These are phyloP conservation scores for Sporothrix pallida DNA, from an alignment of 2,329 filamentous ascomycete species.

Conservation along the genomic window DNA sequence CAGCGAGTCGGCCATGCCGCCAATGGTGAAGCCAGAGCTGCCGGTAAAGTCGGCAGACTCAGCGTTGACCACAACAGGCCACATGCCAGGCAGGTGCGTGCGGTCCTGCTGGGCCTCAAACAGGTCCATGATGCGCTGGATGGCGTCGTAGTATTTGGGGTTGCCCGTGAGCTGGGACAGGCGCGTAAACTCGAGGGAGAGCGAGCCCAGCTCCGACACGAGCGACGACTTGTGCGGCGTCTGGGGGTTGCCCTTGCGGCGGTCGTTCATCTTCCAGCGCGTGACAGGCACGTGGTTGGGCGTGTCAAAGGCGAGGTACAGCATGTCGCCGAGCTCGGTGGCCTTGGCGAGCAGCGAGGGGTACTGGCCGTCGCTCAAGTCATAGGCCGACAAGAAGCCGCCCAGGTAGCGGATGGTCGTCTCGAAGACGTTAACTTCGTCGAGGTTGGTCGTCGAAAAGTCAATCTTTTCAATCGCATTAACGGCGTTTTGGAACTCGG, in stretches of 20 bases:
- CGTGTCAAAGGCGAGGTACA: constrained; percentile 71
- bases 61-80: constrained; percentile 62
- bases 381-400: constrained; percentile 43
- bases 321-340: constrained; percentile 66
- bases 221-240: constrained; percentile 46
- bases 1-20: constrained; percentile 62
- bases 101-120: constrained; percentile 59
- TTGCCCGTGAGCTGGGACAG: constrained; percentile 67
- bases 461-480: constrained; percentile 63
- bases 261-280: constrained; percentile 28
- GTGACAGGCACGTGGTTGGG: constrained; percentile 66
- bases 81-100: constrained; percentile 66
- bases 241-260: constrained; percentile 40
- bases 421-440: constrained; percentile 58
- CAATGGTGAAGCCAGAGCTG: constrained; percentile 61
- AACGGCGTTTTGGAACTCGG: constrained; percentile 70
- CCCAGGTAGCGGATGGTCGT: constrained; percentile 46
- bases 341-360: constrained; percentile 65
- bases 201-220: constrained; percentile 62
- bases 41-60: constrained; percentile 62
- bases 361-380: constrained; percentile 56
- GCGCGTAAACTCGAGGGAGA: constrained; percentile 70
- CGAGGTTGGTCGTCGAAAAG: constrained; percentile 59
- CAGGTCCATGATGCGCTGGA: constrained; percentile 61
- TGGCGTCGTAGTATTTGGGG: constrained; percentile 65